Evolutionary conservation across 164 flowering plant species (phyloP), one percentile per base, ranked within the genome.

Genomic region (Nymphaea colorata): DNA sequence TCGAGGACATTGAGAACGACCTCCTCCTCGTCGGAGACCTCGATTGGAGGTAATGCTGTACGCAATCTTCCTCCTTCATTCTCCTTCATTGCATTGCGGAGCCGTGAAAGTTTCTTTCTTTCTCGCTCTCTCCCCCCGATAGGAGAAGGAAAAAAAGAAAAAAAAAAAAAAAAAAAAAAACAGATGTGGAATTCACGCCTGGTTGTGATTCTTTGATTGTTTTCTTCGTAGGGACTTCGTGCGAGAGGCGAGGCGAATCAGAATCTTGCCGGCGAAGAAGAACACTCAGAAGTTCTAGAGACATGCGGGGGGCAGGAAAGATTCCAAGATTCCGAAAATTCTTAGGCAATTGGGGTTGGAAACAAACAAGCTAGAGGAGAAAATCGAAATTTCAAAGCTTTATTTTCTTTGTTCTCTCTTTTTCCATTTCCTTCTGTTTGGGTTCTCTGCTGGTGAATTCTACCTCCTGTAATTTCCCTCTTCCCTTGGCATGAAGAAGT

Each of bases 21-120:
- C 91, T 90, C 14, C 93, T 90, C 68, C 91, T 90, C 47, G 93
- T 79, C 65, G 93, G 96, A 36, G 96, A 90, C 66, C 93, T 90
- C 41, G 77, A 82, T 44, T 90, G 93, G 93, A 86, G 84, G 96
- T 88, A 84, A 15, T 86, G 16, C 36, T 25, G 36, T 25, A 25
- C 36, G 1, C 36, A 25, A 25, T 25, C 36, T 25, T 79, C 6
- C 18, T 2, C 8, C 41, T 10, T 64, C 42, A 59, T 41, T 41
- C 42, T 51, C 17, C 16, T 59, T 18, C 4, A 3, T 45, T 66
- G 43, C 4, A 42, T 18, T 57, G 17, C 44, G 17, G 6, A 15
- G 6, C 61, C 14, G n/a, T 68, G 7, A 59, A 57, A 6, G 7
- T 6, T 2, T 11, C 42, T 6, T 4, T 15, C 41, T 41, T 57